These are phyloP conservation scores for Spatholobus suberectus DNA, from an alignment of 306 rosid genomes.

Conservation along the genomic window DNA sequence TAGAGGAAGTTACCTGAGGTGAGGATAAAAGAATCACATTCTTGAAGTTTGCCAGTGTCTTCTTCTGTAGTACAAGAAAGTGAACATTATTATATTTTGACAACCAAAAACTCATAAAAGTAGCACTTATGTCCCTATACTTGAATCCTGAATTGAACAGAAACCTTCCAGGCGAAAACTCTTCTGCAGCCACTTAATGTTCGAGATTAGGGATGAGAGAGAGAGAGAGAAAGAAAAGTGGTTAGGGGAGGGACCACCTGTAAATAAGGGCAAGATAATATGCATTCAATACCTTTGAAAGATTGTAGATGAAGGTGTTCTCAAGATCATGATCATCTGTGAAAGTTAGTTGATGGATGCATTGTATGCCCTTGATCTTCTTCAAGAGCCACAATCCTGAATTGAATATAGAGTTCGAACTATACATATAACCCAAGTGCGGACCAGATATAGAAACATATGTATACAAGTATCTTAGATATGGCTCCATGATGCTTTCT, in stretches of 20 bases:
- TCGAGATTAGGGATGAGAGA: not conserved
- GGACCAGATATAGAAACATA: conserved; percentile 93
- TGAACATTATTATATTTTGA: not conserved
- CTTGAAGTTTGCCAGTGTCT: conserved; percentile 51
- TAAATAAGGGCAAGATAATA: not conserved
- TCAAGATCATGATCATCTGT: conserved; percentile 85
- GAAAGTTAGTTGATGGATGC: conserved; percentile 93
- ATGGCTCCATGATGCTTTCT: conserved; percentile 95
- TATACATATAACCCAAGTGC: conserved; percentile 92
- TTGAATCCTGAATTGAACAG: not conserved
- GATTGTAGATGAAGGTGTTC: conserved; percentile 85
- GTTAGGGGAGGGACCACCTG: not conserved
- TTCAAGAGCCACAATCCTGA: conserved; percentile 95
- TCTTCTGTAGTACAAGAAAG: conserved; percentile 46
- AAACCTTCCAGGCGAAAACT: conserved; percentile 9
- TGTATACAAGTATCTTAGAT: conserved; percentile 61
- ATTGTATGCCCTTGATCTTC: conserved; percentile 81
- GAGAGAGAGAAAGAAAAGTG: not conserved
- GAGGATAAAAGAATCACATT: conserved; percentile 54
- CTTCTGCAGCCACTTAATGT: conserved; percentile 18
- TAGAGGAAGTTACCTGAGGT: conserved; percentile 53
- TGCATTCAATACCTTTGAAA: conserved; percentile 74
- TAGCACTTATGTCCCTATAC: not conserved
- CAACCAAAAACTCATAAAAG: not conserved
- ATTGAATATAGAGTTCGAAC: conserved; percentile 88